Evolutionary conservation across 495 filamentous ascomycete species (phyloP).

Genomic region (Hyaloscypha finlandica): DNA sequence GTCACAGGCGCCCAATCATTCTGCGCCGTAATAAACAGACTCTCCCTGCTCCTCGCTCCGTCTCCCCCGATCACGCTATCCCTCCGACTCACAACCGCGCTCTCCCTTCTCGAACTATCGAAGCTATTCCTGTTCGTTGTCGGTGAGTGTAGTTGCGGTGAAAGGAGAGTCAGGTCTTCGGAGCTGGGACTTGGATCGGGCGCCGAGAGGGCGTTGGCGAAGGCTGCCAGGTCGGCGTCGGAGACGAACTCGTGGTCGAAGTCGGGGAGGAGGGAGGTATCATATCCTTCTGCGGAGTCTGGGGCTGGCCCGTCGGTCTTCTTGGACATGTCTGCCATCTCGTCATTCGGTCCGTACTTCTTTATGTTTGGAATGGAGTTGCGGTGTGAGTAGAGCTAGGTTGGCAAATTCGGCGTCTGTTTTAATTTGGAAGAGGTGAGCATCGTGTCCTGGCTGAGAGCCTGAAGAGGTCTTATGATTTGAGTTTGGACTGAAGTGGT

Average conservation of each 20-base stretch:
- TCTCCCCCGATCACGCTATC: slow-evolving; percentile 10
- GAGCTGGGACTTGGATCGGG: slow-evolving; percentile 48
- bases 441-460: neutral
- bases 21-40: slow-evolving; percentile 66
- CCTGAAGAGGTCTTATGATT: neutral
- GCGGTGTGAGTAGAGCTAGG: neutral
- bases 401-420: neutral
- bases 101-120: slow-evolving; percentile 7
- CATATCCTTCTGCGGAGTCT: slow-evolving; percentile 29
- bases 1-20: slow-evolving; percentile 86
- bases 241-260: slow-evolving; percentile 66
- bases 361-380: neutral
- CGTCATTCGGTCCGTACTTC: neutral
- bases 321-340: slow-evolving; percentile 31
- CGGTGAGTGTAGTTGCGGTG: neutral
- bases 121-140: neutral
- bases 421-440: neutral
- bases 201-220: slow-evolving; percentile 56
- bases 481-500: neutral
- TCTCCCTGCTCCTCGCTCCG: slow-evolving; percentile 24
- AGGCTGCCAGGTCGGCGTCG: slow-evolving; percentile 56
- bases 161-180: slow-evolving; percentile 37
- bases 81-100: slow-evolving; percentile 9
- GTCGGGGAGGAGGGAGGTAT: slow-evolving; percentile 43
- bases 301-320: slow-evolving; percentile 32